phyloP scores from a whole-genome alignment of 2,329 filamentous ascomycete genomes.

The Ascochyta viciae-villosae region DNA sequence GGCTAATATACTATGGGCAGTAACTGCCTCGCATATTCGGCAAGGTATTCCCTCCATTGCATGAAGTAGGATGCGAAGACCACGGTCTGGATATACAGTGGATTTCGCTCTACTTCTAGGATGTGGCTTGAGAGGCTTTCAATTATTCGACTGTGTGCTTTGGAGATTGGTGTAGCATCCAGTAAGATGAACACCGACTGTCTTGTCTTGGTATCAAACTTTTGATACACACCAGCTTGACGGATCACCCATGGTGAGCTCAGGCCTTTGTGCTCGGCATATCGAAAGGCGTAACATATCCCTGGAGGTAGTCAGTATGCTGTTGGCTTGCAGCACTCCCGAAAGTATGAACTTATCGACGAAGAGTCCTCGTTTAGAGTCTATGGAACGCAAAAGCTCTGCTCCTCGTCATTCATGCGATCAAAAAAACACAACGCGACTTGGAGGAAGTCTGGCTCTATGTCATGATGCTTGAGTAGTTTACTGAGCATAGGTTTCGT shows the following conservation, averaged over 20 bases:
- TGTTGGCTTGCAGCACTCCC: no score
- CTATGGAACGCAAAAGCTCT: neutral
- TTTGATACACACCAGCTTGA: neutral
- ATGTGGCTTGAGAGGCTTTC: no score
- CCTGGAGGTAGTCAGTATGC: neutral
- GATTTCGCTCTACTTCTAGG: no score
- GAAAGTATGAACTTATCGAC: no score
- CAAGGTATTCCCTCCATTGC: no score
- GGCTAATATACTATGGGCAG: no score
- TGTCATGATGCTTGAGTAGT: neutral
- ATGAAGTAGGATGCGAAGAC: no score
- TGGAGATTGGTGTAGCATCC: no score
- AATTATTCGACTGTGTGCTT: no score
- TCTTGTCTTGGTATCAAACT: neutral
- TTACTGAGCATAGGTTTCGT: neutral
- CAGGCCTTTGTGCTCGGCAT: neutral
- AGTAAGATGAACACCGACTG: neutral
- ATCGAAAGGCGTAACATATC: neutral
- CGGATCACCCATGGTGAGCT: neutral
- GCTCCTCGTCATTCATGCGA: neutral
- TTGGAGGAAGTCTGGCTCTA: neutral
- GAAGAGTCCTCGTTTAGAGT: neutral
- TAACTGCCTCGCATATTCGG: no score
- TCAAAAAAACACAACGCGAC: neutral
- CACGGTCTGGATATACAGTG: no score